Evolutionary conservation across 441 rosid genomes (phyloP), one percentile per base, ranked within the genome.

Genomic region (Cnidoscolus chayamansa): DNA sequence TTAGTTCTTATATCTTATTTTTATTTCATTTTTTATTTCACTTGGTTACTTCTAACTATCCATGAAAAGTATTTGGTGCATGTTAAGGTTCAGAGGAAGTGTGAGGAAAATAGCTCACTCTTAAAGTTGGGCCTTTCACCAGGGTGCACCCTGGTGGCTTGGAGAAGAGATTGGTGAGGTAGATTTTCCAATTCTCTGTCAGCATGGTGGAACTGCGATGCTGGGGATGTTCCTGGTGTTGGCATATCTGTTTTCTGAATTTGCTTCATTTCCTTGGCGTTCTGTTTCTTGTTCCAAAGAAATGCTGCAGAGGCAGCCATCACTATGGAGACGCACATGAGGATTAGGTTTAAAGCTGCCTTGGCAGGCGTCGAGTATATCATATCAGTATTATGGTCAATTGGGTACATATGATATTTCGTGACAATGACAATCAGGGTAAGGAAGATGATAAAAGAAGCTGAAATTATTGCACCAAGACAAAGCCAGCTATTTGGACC

Each of bases 401-500:
- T 78, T 1, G 94, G 96, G 73, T 84, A 78, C n/a, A 90, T 80
- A 74, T 85, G 85, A 75, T 80, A 93, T 17, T 83, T 71, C 0
- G 87, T 86, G 64, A 89, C 62, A 53, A 91, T 77, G 74, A 88
- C 91, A 5, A 88, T 84, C 11, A 88, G 75, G 49, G 87, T 16
- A 1, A 91, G 82, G 79, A 88, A 95, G 20, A 88, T 79, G 25
- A 81, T 51, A 68, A 93, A 91, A 4, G 98, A 91, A 68, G 90
- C 81, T 20, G 86, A 78, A 51, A 95, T 84, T 71, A 95, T 79
- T 19, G 82, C 81, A 8, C 83, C 86, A 0, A 91, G 93, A 85
- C 94, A 93, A 50, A 91, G 83, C 96, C 92, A 93, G 69, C 86
- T 81, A 70, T 81, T 87, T 9, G 86, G 85, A 7, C 98, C 97